These are phyloP conservation scores for Cladosporium oxysporum DNA, from an alignment of 2,329 filamentous ascomycete species.

Conservation along the genomic window DNA sequence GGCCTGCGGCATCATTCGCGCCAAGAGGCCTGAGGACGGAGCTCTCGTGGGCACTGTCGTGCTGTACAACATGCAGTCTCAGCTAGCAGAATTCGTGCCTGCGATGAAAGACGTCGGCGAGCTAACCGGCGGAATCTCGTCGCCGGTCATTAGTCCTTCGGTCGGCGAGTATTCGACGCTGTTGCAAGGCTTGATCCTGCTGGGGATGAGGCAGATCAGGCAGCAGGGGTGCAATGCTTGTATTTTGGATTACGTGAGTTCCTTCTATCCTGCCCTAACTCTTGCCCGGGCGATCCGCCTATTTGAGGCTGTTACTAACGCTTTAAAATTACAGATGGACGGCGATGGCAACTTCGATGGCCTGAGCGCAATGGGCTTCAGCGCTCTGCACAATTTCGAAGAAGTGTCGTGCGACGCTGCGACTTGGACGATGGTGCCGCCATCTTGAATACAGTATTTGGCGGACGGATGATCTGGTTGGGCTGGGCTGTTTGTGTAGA, in stretches of 20 bases:
- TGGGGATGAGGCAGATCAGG: constrained; percentile 82
- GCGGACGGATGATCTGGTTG: not conserved
- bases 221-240: constrained; percentile 71
- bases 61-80: constrained; percentile 70
- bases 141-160: constrained; percentile 71
- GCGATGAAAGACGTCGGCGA: constrained; percentile 61
- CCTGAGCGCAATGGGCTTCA: constrained; percentile 77
- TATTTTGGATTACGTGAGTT: constrained; percentile 76
- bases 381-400: constrained; percentile 76
- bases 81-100: constrained; percentile 69
- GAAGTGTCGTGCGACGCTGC: constrained; percentile 71
- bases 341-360: constrained; percentile 73
- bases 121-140: constrained; percentile 73
- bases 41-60: constrained; percentile 77
- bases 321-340: constrained; percentile 56
- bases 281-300: not conserved
- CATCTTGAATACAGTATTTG: constrained; percentile 22
- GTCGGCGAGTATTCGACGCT: constrained; percentile 69
- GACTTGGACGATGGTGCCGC: constrained; percentile 53
- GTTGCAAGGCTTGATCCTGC: constrained; percentile 75
- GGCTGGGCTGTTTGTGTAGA: not conserved
- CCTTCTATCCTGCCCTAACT: constrained; percentile 3
- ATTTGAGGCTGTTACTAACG: constrained; percentile 1
- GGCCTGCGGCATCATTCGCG: constrained; percentile 78
- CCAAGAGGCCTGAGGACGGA: constrained; percentile 68